phyloP scores from a whole-genome alignment of 768 basidiomycete genomes.

The Pulveroboletus sp. region DNA sequence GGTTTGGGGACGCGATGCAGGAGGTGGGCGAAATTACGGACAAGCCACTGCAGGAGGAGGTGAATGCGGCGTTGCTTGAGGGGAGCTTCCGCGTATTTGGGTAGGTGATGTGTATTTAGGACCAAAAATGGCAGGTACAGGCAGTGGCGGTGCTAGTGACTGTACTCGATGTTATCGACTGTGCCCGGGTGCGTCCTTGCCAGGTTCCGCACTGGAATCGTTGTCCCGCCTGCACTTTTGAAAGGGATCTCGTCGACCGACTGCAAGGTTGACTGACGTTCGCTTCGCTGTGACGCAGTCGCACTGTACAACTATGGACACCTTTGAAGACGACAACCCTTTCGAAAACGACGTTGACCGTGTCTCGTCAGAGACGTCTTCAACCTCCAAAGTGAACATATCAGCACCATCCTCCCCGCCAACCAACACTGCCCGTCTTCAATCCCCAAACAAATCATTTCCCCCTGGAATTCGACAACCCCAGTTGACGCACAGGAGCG shows the following conservation, averaged over 20 bases:
- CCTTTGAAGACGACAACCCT: conserved; percentile 64
- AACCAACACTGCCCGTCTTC: conserved; percentile 37
- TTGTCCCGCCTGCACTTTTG: background rate
- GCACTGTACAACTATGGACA: conserved; percentile 21
- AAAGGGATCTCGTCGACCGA: background rate
- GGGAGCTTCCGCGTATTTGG: conserved; percentile 59
- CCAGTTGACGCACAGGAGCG: conserved; percentile 57
- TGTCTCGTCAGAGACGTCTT: conserved; percentile 34
- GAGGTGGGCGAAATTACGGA: conserved; percentile 27
- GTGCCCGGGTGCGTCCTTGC: background rate
- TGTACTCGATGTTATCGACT: background rate
- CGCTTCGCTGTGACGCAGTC: background rate
- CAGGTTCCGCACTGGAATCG: background rate
- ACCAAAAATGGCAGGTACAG: conserved; percentile 25
- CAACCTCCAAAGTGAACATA: conserved; percentile 34
- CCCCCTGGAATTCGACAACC: conserved; percentile 53
- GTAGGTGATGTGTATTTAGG: conserved; percentile 26
- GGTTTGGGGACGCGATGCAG: conserved; percentile 42
- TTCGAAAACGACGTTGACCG: conserved; percentile 46
- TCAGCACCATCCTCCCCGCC: conserved; percentile 57
- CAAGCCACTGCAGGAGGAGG: conserved; percentile 26
- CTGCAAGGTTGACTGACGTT: background rate
- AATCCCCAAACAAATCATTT: conserved; percentile 47
- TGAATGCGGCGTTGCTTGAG: conserved; percentile 30
- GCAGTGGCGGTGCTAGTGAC: too few relatives aligned